These are phyloP conservation scores for Cyphellophora europaea DNA, from an alignment of 2,329 filamentous ascomycete genomes.

Conservation along the genomic window DNA sequence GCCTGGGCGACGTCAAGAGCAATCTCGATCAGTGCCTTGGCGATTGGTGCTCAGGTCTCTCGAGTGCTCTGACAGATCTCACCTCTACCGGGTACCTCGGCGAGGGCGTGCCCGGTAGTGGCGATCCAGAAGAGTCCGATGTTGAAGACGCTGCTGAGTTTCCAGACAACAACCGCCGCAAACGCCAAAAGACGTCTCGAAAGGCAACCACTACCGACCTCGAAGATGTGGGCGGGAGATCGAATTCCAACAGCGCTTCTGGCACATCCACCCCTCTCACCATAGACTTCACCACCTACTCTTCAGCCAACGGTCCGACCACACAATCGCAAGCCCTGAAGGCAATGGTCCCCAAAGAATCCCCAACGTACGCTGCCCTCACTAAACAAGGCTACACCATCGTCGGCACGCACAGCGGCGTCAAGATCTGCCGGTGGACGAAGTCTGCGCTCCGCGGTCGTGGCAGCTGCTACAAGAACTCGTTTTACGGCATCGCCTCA, in stretches of 20 bases:
- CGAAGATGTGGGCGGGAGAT: slow-evolving; percentile 64
- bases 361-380: slow-evolving; percentile 77
- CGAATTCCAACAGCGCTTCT: no score
- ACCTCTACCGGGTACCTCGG: slow-evolving; percentile 44
- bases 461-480: slow-evolving; percentile 95
- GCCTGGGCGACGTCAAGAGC: slow-evolving; percentile 76
- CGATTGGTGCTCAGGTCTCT: slow-evolving; percentile 71
- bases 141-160: slow-evolving; percentile 43
- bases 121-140: slow-evolving; percentile 76
- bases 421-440: slow-evolving; percentile 98
- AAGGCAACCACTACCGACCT: slow-evolving; percentile 68
- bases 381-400: slow-evolving; percentile 97
- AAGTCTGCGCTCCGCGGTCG: slow-evolving; percentile 90
- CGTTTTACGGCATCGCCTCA: slow-evolving; percentile 92
- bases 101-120: slow-evolving; percentile 67
- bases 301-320: slow-evolving; percentile 35
- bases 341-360: slow-evolving; percentile 88
- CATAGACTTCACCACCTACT: slow-evolving; percentile 65
- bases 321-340: slow-evolving; percentile 43
- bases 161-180: slow-evolving; percentile 30
- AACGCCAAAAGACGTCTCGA: slow-evolving; percentile 32
- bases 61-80: slow-evolving; percentile 58
- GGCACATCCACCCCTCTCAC: slow-evolving; percentile 47
- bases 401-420: slow-evolving; percentile 87
- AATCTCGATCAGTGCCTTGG: slow-evolving; percentile 57